Evolutionary conservation across 2,329 filamentous ascomycete species (phyloP).

Genomic region (Ophiocordyceps camponoti-saundersi): DNA sequence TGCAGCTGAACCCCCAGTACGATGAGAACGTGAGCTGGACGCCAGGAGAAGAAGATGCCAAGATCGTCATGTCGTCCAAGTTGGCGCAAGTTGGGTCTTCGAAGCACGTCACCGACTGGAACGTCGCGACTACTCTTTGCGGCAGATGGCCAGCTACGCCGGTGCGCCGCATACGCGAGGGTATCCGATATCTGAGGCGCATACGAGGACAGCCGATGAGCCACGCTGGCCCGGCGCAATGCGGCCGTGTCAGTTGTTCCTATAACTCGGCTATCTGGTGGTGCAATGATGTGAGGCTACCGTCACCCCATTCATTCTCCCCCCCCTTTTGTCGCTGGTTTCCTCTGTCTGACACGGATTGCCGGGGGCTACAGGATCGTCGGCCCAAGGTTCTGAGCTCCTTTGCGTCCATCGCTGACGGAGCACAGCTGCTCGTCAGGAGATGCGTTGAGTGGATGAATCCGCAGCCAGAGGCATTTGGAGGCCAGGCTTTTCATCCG

Average conservation of each 20-base stretch:
- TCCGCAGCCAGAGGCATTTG: neutral
- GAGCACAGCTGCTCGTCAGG: neutral
- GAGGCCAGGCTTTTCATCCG: slow-evolving; percentile 1
- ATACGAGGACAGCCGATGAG: neutral
- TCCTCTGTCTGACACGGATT: neutral
- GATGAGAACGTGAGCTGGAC: slow-evolving; percentile 1
- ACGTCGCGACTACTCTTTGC: neutral
- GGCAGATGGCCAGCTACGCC: neutral
- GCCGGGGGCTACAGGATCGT: neutral
- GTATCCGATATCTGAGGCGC: neutral
- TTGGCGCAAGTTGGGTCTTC: neutral
- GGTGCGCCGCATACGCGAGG: neutral
- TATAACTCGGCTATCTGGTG: slow-evolving; percentile 2
- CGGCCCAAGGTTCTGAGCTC: neutral
- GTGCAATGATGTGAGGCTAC: slow-evolving; percentile 1
- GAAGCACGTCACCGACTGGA: neutral
- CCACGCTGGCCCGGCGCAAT: neutral
- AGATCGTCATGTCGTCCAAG: neutral
- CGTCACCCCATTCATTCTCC: no score
- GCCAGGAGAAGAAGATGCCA: neutral
- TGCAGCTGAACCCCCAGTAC: slow-evolving; percentile 6
- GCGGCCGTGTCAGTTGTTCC: slow-evolving; percentile 1
- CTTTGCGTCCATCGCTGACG: neutral
- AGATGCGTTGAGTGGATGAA: slow-evolving; percentile 1
- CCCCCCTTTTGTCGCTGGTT: no score